Percentiles rank a stretch among this genome's conserved stretches.
Conservation (phyloP, 1,284 basidiomycete species). For the Microbotryomycetes sp. region DNA sequence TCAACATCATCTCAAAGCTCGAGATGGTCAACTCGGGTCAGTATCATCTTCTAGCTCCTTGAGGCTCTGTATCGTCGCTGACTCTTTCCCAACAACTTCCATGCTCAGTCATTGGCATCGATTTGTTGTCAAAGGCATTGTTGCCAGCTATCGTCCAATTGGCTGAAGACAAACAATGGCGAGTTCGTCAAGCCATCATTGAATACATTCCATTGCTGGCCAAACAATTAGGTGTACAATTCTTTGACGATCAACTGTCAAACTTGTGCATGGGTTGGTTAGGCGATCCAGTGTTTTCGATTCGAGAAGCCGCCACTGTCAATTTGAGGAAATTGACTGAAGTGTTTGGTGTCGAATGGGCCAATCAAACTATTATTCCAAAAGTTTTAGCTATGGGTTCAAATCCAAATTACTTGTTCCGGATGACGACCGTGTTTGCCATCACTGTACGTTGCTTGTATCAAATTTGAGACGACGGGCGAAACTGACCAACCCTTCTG, state of each 20-base stretch:
- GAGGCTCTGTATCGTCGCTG: neutral
- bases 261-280: constrained; percentile 99
- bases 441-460: constrained; percentile 67
- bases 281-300: constrained; percentile 96
- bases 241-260: constrained; percentile 96
- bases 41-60: constrained; percentile 36
- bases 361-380: constrained; percentile 86
- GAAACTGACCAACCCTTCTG: neutral
- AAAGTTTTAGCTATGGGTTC: constrained; percentile 97
- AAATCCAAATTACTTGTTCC: constrained; percentile 94
- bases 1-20: constrained; percentile 98
- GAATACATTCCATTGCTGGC: constrained; percentile 97
- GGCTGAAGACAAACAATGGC: constrained; percentile 99
- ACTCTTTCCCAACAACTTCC: neutral
- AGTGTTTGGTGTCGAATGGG: constrained; percentile 99
- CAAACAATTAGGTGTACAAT: constrained; percentile 89
- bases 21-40: constrained; percentile 89
- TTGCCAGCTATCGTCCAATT: constrained; percentile 96
- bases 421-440: constrained; percentile 99
- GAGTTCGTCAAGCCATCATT: constrained; percentile 98
- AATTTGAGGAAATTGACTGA: constrained; percentile 97
- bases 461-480: neutral
- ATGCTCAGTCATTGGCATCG: constrained; percentile 84
- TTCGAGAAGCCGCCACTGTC: constrained; percentile 92
- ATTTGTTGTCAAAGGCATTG: constrained; percentile 88